phyloP scores from a whole-genome alignment of 805 yeast species.

The Lipomyces spencermartinsiae region DNA sequence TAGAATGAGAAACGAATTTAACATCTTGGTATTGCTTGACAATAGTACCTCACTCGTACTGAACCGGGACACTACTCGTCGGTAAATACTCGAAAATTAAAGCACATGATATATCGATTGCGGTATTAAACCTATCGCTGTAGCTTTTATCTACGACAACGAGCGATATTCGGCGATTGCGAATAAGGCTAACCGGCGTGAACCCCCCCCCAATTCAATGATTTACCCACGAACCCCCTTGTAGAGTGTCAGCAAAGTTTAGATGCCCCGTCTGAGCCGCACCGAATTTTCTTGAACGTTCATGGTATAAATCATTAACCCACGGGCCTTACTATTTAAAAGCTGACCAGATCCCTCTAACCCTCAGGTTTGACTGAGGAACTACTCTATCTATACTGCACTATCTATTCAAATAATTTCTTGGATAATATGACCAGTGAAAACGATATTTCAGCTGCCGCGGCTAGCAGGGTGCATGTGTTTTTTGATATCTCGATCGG shows the following conservation, averaged over 20 bases:
- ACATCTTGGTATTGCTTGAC: background rate
- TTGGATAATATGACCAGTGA: background rate
- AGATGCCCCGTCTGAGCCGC: background rate
- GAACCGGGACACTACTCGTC: too few species aligned
- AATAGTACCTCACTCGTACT: too few species aligned
- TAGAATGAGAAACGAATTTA: background rate
- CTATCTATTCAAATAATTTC: background rate
- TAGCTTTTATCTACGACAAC: background rate
- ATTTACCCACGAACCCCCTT: background rate
- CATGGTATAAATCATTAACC: background rate
- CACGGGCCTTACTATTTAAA: background rate
- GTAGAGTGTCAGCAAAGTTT: background rate
- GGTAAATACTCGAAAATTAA: too few species aligned
- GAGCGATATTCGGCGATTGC: too few species aligned
- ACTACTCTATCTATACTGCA: background rate
- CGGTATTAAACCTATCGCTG: too few species aligned
- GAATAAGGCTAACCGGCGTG: too few species aligned
- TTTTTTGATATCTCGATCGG: constrained; percentile 82
- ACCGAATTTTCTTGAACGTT: constrained; percentile 2
- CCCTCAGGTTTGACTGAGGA: background rate
- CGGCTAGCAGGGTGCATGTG: constrained; percentile 56
- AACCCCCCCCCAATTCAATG: background rate
- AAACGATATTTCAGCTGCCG: background rate
- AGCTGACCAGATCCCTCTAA: background rate
- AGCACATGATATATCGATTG: too few species aligned